Conservation (phyloP, 164 flowering plant genomes). For the Echeveria elegans region DNA sequence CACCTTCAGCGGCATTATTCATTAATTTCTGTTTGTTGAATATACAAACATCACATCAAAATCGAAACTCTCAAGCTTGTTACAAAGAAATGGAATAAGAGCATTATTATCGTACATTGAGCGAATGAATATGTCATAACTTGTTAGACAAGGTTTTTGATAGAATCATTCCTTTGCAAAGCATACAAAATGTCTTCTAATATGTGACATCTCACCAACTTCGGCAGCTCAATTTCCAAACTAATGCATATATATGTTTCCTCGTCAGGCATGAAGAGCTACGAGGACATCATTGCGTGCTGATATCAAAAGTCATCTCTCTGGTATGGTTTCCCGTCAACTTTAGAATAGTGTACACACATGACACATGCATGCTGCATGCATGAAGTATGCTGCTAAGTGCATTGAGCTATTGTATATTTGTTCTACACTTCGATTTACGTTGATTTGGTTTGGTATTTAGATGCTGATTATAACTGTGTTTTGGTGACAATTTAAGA, state of each 20-base stretch:
- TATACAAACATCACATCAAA: too few species aligned
- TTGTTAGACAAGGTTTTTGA: neutral
- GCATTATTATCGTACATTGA: too few species aligned
- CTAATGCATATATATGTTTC: neutral
- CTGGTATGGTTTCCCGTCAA: neutral
- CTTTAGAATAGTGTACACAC: neutral
- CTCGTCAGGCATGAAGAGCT: neutral
- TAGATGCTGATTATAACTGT: neutral
- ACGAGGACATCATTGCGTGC: neutral
- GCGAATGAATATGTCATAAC: neutral
- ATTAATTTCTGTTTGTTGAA: too few species aligned
- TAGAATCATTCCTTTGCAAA: neutral
- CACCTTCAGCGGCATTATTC: too few species aligned
- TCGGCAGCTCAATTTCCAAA: neutral
- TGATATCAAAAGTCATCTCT: neutral
- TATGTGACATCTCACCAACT: conserved; percentile 3
- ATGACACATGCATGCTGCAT: too few species aligned
- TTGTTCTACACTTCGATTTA: neutral
- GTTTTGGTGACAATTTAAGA: neutral
- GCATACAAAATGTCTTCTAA: neutral
- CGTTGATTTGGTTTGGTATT: neutral
- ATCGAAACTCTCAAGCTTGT: too few species aligned
- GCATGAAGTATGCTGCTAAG: neutral
- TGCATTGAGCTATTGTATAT: neutral
- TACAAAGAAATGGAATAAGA: too few species aligned